A percentile compares a stretch with the other conserved stretches of the same genome.
phyloP scores from a whole-genome alignment of 768 basidiomycete genomes.

The Pisolithus microcarpus region DNA sequence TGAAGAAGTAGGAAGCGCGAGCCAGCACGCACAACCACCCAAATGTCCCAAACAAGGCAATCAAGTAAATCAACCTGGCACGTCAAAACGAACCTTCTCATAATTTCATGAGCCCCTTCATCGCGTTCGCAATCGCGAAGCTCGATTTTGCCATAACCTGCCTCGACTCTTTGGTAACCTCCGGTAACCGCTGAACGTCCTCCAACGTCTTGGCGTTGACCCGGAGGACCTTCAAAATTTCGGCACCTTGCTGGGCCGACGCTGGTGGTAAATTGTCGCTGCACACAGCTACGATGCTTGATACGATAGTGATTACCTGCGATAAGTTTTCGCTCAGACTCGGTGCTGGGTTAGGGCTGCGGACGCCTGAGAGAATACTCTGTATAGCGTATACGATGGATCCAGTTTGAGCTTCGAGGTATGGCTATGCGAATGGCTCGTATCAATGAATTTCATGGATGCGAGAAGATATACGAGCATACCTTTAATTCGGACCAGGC shows the following conservation, averaged over 20 bases:
- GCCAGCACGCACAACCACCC: constrained; percentile 5
- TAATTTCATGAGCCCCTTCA: constrained; percentile 88
- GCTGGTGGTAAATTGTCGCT: constrained; percentile 80
- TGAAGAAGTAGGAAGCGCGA: background rate
- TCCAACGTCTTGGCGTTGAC: constrained; percentile 86
- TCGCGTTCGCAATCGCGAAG: constrained; percentile 93
- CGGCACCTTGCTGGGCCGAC: constrained; percentile 65
- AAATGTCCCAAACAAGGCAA: background rate
- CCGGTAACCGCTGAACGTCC: constrained; percentile 76
- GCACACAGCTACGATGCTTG: constrained; percentile 94
- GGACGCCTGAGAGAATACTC: constrained; percentile 88
- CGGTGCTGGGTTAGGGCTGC: constrained; percentile 78
- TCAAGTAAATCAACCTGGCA: background rate
- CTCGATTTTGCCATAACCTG: constrained; percentile 95
- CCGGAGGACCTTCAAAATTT: constrained; percentile 73
- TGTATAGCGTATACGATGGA: constrained; percentile 94
- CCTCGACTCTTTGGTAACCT: constrained; percentile 85
- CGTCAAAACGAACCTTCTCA: constrained; percentile 17
- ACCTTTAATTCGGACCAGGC: constrained; percentile 83
- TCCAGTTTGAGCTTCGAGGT: constrained; percentile 93
- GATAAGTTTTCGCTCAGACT: constrained; percentile 89
- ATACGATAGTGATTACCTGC: constrained; percentile 96
- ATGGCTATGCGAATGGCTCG: constrained; percentile 54
- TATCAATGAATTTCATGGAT: background rate
- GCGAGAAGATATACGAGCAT: constrained; percentile 8